Base-by-base conservation (phyloP, 164 flowering plant genomes). In the Brasenia schreberi region DNA sequence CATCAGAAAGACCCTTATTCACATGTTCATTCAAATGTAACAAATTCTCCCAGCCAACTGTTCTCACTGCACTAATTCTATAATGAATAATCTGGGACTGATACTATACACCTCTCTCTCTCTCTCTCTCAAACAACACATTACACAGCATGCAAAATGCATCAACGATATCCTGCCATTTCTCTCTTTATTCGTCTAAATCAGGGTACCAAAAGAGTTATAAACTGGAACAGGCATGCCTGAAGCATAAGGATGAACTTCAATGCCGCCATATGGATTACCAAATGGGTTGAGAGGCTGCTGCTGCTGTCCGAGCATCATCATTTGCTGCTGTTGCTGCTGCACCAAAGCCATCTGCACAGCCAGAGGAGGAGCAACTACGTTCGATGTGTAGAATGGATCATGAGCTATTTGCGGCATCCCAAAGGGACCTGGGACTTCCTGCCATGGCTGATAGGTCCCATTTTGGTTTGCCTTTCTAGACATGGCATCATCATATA, bases 401-500 rank as follows among this genome's bases (percentile, higher is more conserved):
- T 70, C 78, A 56, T 71, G 75, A 43, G 67, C n/a, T 18, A 23
- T 43, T 12, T 49, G 79, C 16, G 44, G 71, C 18, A 52, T 53
- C 65, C 67, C 77, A 42, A 72, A 81, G 59, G 79, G 85, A 66
- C 77, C 79, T 4, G 72, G 67, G 18, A 74, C 65, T 27, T 60
- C 66, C 72, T 68, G 74, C n/a, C 68, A 72, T 42, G 53, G 33
- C n/a, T 76, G 69, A 39, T 68, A 69, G 64, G 69, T 64, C 43
- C 63, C 76, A 42, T 76, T 72, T 67, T 68, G 68, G 59, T 70
- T 77, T 42, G 72, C 12, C 19, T 67, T 69, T 64, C 72, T 68
- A 7, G 69, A 65, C 56, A 74, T 43, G 62, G 81, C 78, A 62
- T 67, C 66, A 11, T 80, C 78, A 60, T 82, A 79, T 62, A 82